phyloP scores from a whole-genome alignment of 2,329 filamentous ascomycete genomes.

The Dendrostoma leiphaemia region DNA sequence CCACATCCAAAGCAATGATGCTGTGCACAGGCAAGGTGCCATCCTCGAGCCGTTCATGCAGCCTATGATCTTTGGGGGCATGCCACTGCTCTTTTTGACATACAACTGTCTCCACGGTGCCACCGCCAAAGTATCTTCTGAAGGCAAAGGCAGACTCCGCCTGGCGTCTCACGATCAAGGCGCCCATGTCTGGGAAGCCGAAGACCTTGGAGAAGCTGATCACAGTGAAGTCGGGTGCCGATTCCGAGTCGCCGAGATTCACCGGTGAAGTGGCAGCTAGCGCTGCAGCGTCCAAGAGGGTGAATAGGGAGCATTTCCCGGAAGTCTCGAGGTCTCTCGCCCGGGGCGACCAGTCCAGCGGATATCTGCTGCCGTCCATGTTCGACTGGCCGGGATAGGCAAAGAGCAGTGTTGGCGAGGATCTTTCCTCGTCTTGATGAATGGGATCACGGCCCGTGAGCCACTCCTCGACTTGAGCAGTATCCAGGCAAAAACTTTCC shows the following conservation, averaged over 20 bases:
- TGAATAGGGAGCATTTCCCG: slow-evolving; percentile 51
- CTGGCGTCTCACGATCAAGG: slow-evolving; percentile 74
- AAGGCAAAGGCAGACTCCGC: slow-evolving; percentile 61
- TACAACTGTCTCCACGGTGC: slow-evolving; percentile 88
- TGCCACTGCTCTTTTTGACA: slow-evolving; percentile 80
- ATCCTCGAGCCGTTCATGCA: slow-evolving; percentile 86
- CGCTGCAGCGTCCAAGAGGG: slow-evolving; percentile 81
- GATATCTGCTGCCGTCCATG: slow-evolving; percentile 78
- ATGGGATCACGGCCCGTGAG: slow-evolving; percentile 41
- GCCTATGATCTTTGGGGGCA: slow-evolving; percentile 64
- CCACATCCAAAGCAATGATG: slow-evolving; percentile 78
- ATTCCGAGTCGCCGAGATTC: slow-evolving; percentile 59
- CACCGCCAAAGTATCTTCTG: slow-evolving; percentile 86
- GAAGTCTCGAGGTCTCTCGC: slow-evolving; percentile 36
- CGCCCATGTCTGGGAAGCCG: slow-evolving; percentile 89
- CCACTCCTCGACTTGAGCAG: slow-evolving; percentile 65
- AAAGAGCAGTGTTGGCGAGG: slow-evolving; percentile 49
- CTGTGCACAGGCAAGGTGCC: slow-evolving; percentile 88
- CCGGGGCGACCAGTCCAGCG: slow-evolving; percentile 63
- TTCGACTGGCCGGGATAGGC: slow-evolving; percentile 92
- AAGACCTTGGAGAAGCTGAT: slow-evolving; percentile 98
- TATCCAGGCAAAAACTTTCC: slow-evolving; percentile 64
- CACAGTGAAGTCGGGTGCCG: slow-evolving; percentile 79
- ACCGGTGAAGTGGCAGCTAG: slow-evolving; percentile 74
- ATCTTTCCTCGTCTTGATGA: slow-evolving; percentile 20